Conservation (phyloP, 2,329 filamentous ascomycete species). For the Alternaria infectoria region DNA sequence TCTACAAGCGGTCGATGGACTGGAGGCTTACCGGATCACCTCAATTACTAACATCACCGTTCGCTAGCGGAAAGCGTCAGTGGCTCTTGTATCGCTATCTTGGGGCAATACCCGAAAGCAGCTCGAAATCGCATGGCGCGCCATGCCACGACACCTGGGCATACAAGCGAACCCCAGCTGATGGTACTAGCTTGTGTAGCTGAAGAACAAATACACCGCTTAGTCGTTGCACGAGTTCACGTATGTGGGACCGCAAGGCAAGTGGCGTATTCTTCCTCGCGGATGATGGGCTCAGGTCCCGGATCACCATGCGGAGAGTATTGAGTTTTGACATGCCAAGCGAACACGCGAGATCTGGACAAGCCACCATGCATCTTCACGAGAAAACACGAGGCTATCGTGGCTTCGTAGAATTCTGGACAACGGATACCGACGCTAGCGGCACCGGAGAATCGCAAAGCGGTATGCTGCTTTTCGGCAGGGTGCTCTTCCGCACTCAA, state of each 20-base stretch:
- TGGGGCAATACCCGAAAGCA: neutral
- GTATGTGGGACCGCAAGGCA: neutral
- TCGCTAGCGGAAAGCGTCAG: neutral
- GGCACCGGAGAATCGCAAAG: neutral
- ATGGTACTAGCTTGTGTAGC: neutral
- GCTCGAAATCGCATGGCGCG: neutral
- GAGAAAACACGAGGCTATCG: constrained; percentile 1
- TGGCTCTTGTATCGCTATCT: neutral
- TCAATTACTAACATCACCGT: neutral
- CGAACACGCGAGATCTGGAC: neutral
- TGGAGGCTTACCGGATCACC: neutral
- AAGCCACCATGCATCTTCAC: constrained; percentile 9
- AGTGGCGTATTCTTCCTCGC: neutral
- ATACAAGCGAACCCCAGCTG: neutral
- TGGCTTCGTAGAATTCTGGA: neutral
- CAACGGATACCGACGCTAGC: neutral
- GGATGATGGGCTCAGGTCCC: neutral
- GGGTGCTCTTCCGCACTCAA: neutral
- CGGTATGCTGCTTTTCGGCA: neutral
- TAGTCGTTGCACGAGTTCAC: neutral
- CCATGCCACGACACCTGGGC: neutral
- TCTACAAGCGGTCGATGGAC: neutral
- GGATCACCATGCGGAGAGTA: constrained; percentile 2
- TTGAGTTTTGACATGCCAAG: constrained; percentile 6
- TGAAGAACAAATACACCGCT: neutral